Evolutionary conservation across 2,329 filamentous ascomycete species (phyloP).

Genomic region (Neofusicoccum ribis): DNA sequence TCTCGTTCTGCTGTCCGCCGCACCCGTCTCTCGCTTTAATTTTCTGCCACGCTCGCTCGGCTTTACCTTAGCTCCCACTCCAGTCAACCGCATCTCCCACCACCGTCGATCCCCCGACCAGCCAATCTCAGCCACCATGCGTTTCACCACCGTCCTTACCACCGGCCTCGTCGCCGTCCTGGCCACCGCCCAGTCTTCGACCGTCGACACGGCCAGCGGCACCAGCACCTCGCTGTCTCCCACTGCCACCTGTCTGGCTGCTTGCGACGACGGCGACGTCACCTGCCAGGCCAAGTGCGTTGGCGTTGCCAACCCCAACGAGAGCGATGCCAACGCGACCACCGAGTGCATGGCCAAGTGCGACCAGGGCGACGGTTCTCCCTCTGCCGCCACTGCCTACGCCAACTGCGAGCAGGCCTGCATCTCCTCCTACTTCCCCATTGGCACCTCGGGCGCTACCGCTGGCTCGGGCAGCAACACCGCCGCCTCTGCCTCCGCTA

Average conservation of each 20-base stretch:
- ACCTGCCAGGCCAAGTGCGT: conserved; percentile 55
- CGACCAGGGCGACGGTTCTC: conserved; percentile 53
- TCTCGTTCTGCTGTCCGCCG: neutral
- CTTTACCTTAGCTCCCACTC: neutral
- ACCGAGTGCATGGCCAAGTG: conserved; percentile 54
- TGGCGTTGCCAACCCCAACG: conserved; percentile 53
- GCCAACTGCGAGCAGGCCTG: conserved; percentile 51
- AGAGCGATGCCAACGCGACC: conserved; percentile 51
- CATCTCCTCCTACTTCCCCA: conserved; percentile 52
- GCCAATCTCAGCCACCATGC: conserved; percentile 34
- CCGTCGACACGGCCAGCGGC: conserved; percentile 38
- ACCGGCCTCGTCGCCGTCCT: conserved; percentile 43
- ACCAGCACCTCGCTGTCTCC: conserved; percentile 32
- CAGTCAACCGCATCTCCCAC: neutral
- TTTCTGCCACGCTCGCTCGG: conserved; percentile 22
- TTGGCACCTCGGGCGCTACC: conserved; percentile 32
- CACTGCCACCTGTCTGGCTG: conserved; percentile 33
- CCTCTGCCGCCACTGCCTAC: conserved; percentile 47
- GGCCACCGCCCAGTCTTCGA: conserved; percentile 25
- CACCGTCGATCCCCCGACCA: conserved; percentile 15
- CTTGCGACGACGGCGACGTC: conserved; percentile 47
- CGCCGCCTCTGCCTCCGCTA: conserved; percentile 27
- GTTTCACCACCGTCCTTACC: conserved; percentile 47
- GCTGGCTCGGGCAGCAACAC: conserved; percentile 23
- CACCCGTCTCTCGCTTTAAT: conserved; percentile 19